Percentiles rank a stretch among this genome's conserved stretches.
phyloP scores from a whole-genome alignment of 305 asterid species.

The Solanum hybrid region DNA sequence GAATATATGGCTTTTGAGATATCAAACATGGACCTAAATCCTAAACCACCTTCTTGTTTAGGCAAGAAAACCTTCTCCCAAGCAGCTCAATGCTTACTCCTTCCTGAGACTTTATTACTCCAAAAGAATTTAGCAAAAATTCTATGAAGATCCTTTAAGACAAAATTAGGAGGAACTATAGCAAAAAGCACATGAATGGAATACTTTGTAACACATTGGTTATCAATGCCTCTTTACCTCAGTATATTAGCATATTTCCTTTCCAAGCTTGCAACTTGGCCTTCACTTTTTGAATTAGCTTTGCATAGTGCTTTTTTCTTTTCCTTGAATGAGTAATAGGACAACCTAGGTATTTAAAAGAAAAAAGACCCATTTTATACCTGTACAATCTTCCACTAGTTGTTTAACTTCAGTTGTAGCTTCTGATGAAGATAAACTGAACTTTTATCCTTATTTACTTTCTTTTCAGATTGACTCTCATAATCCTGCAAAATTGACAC shows the following conservation, averaged over 20 bases:
- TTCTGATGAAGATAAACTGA: neutral
- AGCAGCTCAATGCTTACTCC: neutral
- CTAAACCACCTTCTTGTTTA: neutral
- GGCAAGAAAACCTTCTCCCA: neutral
- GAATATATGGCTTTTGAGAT: neutral
- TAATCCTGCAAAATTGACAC: neutral
- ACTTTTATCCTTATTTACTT: neutral
- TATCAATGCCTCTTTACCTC: neutral
- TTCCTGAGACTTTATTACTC: neutral
- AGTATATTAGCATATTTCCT: neutral
- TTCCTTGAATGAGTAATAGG: neutral
- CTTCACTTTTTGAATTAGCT: neutral
- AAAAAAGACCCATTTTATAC: neutral
- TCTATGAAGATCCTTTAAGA: neutral
- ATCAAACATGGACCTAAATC: neutral
- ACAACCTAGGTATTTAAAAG: neutral
- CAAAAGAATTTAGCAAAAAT: neutral
- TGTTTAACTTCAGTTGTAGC: neutral
- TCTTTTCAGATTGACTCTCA: neutral
- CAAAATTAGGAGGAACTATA: neutral
- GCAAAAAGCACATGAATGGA: neutral
- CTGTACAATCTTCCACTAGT: neutral
- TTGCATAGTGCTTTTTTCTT: neutral
- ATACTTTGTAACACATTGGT: neutral
- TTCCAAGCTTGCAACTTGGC: neutral